phyloP scores from a whole-genome alignment of 2,329 filamentous ascomycete species.

The Monascus ruber region DNA sequence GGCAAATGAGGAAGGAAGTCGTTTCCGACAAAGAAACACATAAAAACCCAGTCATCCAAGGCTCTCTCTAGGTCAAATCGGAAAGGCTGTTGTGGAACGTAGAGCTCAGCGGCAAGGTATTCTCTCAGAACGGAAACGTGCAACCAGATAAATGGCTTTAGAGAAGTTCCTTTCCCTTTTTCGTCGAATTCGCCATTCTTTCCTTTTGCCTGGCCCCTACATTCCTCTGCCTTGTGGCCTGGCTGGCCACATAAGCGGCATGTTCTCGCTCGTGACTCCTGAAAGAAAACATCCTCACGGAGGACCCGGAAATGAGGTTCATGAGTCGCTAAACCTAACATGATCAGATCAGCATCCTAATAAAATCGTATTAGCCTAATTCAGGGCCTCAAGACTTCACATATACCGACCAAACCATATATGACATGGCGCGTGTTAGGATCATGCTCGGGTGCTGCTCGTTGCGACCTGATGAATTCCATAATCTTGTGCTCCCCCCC shows the following conservation, averaged over 20 bases:
- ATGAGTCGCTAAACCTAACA: conserved; percentile 93
- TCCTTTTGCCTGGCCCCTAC: conserved; percentile 65
- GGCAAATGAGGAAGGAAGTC: conserved; percentile 96
- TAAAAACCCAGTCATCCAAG: conserved; percentile 96
- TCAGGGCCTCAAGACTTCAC: not conserved
- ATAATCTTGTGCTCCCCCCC: conserved; percentile 99
- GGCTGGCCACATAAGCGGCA: conserved; percentile 87
- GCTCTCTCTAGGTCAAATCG: conserved; percentile 87
- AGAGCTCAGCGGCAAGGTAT: conserved; percentile 82
- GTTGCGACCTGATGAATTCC: conserved; percentile 91
- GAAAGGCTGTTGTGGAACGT: conserved; percentile 72
- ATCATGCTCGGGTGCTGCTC: conserved; percentile 79
- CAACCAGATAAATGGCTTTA: conserved; percentile 97
- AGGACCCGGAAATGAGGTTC: conserved; percentile 94
- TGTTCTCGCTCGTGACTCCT: conserved; percentile 68
- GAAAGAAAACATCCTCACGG: conserved; percentile 91
- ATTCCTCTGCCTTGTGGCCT: conserved; percentile 80
- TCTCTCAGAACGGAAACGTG: conserved; percentile 86
- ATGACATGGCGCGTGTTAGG: conserved; percentile 97
- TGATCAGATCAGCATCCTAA: conserved; percentile 87
- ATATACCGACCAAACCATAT: conserved; percentile 57
- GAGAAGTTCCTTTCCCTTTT: conserved; percentile 56
- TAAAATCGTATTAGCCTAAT: conserved; percentile 11
- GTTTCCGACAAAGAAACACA: conserved; percentile 98
- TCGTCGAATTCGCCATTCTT: conserved; percentile 72